Evolutionary conservation across 2,329 filamentous ascomycete genomes (phyloP), one percentile per base, ranked within the genome.

Genomic region (Neopestalotiopsis sp.): DNA sequence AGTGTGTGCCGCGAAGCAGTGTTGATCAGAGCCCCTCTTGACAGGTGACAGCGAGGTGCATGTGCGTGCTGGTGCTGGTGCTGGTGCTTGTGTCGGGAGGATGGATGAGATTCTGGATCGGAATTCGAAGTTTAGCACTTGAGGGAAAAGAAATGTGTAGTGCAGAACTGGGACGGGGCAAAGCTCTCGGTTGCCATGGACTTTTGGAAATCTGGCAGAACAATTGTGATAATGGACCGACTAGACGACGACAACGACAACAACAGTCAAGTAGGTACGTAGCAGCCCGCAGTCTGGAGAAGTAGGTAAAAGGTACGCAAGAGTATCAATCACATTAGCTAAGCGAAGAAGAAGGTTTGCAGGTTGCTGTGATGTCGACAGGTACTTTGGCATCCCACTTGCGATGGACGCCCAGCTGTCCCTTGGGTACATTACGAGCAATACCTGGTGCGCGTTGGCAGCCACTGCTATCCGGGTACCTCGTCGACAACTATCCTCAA

Each of bases 1-100:
- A 28, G 61, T 12, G 30, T 28, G 61, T 38, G 30, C 61, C 61
- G 61, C 61, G 14, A 40, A 38, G 7, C n/a, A 32, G 12, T 38
- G 40, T 38, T 64, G 61, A 64, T 64, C 61, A 45, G 42, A 64
- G 32, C 61, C 61, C 61, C 40, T 64, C 61, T 64, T 52, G 61
- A 64, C 61, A 64, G 40, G 61, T 45, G 40, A 64, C 40, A 40
- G 28, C 59, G 59, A 34, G n/a, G n/a, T 62, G 59, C 24, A 34
- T 30, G 24, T 56, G 12, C 24, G 30, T 14, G 57, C 13, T 59
- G 20, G 57, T 59, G 20, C 13, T n/a, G 24, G 24, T 28, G 24
- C 3, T 28, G 24, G 3, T 28, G 24, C 24, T 30, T 34, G 20
- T 13, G 57, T 34, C 24, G 12, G 24, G 57, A 28, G 57, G 28